Evolutionary conservation across 1,284 basidiomycete species (phyloP), one percentile per base, ranked within the genome.

Genomic region (Malassezia sp.): DNA sequence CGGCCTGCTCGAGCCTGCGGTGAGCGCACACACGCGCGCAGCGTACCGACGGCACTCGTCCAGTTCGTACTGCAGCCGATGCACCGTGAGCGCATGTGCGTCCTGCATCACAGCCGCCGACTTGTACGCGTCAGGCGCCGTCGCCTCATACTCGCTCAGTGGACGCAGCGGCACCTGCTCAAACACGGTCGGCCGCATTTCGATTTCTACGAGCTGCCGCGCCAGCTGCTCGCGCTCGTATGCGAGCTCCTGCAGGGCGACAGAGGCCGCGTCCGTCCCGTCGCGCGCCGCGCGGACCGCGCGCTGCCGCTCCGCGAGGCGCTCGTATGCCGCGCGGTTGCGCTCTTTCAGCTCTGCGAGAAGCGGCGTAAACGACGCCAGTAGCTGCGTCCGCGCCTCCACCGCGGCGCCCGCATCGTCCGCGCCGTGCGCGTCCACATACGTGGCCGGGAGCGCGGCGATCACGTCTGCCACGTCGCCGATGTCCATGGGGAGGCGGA

Each of bases 171-270:
- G 32, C 27, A 50, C 42, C n/a, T 31, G 27, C n/a, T 50, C 35
- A 20, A 45, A 42, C n/a, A 50, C 35, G 8, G 35, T 38, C 1
- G 39, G 42, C n/a, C 44, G 37, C 18, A 27, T 32, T 1, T 15
- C 4, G 17, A 23, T 27, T 27, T 47, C 38, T 8, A 21, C 38
- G 38, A 56, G 49, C 15, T 38, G 30, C 32, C 39, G 31, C 15
- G 37, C 20, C 14, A 56, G 37, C 45, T 54, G 21, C 29, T 15
- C 21, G 10, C 23, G 29, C 30, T 50, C 48, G 15, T 39, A 45
- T 17, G 15, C 22, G 21, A 28, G 36, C 4, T 31, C 20, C 11
- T 44, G 30, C 17, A 43, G 36, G n/a, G 21, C 22, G 7, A 15
- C 15, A 21, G 42, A 29, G 2, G 30, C 37, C 11, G 20, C 32